Percentiles rank a stretch among this genome's conserved stretches.
phyloP scores from a whole-genome alignment of 805 yeast species.

The Lipomyces oligophaga region DNA sequence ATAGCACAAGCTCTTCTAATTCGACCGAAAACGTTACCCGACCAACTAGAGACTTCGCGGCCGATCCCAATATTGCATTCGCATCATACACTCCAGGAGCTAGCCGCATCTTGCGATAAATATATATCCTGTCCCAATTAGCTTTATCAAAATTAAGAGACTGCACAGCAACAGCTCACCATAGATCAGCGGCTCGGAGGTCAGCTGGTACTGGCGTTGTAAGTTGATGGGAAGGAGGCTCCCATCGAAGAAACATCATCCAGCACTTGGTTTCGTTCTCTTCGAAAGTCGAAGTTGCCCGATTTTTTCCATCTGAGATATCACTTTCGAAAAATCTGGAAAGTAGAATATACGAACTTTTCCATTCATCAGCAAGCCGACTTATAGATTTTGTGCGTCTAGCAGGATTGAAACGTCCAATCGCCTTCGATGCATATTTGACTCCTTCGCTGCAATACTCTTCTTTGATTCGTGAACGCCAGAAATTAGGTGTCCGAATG shows the following conservation, averaged over 20 bases:
- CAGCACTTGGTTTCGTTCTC: not conserved
- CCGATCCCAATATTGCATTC: not conserved
- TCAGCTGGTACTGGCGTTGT: too few species aligned
- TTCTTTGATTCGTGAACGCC: not conserved
- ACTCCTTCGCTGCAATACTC: slow-evolving; percentile 13
- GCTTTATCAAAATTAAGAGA: not conserved
- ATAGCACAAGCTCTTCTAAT: not conserved
- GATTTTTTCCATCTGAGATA: too few species aligned
- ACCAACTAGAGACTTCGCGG: not conserved
- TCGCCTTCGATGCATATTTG: not conserved
- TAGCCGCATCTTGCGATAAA: slow-evolving; percentile 2
- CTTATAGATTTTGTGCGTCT: too few species aligned
- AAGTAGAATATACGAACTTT: not conserved
- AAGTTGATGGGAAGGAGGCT: too few species aligned
- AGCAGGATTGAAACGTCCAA: not conserved
- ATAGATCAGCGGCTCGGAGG: not conserved
- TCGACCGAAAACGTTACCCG: not conserved
- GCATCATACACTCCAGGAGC: slow-evolving; percentile 5
- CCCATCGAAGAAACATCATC: not conserved
- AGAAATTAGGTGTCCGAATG: not conserved
- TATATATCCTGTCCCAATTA: not conserved
- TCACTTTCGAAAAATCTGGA: too few species aligned
- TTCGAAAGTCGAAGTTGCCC: too few species aligned
- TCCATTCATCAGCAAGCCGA: slow-evolving; percentile 1
- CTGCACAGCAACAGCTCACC: not conserved